Conservation (phyloP, 2,329 filamentous ascomycete genomes). For the Metarhizium rileyi region DNA sequence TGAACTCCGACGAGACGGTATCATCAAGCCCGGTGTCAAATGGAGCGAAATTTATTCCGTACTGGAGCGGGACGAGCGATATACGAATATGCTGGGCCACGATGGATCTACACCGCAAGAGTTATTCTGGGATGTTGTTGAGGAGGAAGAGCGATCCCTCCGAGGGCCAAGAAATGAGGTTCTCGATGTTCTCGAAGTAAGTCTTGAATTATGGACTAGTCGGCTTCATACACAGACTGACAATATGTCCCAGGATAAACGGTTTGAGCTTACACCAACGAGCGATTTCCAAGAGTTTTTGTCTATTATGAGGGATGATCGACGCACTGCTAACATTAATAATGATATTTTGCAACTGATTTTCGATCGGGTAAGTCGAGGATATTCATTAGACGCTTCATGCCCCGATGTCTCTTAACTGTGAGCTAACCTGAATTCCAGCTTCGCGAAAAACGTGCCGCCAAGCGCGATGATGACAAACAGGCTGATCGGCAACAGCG, state of each 20-base stretch:
- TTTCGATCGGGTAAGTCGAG: slow-evolving; percentile 60
- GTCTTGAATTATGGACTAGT: slow-evolving; percentile 21
- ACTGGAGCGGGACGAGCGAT: slow-evolving; percentile 73
- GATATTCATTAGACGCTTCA: neutral
- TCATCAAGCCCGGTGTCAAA: slow-evolving; percentile 82
- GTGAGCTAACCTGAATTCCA: slow-evolving; percentile 20
- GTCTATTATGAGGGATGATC: slow-evolving; percentile 72
- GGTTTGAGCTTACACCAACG: slow-evolving; percentile 78
- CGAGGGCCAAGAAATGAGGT: slow-evolving; percentile 74
- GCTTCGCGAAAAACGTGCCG: slow-evolving; percentile 78
- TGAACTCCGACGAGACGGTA: slow-evolving; percentile 64
- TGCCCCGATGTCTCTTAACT: neutral
- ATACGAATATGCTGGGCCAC: slow-evolving; percentile 74
- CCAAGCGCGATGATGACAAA: slow-evolving; percentile 75
- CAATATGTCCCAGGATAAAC: slow-evolving; percentile 57
- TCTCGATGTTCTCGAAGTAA: slow-evolving; percentile 78
- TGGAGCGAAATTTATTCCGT: slow-evolving; percentile 74
- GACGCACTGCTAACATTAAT: slow-evolving; percentile 79
- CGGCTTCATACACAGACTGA: slow-evolving; percentile 6
- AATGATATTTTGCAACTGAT: slow-evolving; percentile 69
- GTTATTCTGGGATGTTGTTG: slow-evolving; percentile 90
- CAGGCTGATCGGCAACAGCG: slow-evolving; percentile 79
- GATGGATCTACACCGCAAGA: slow-evolving; percentile 78
- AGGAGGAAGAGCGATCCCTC: slow-evolving; percentile 85
- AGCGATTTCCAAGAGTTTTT: slow-evolving; percentile 86